A percentile compares a stretch with the other conserved stretches of the same genome.
Conservation (phyloP, 2,329 filamentous ascomycete species). For the Cordyceps militaris region DNA sequence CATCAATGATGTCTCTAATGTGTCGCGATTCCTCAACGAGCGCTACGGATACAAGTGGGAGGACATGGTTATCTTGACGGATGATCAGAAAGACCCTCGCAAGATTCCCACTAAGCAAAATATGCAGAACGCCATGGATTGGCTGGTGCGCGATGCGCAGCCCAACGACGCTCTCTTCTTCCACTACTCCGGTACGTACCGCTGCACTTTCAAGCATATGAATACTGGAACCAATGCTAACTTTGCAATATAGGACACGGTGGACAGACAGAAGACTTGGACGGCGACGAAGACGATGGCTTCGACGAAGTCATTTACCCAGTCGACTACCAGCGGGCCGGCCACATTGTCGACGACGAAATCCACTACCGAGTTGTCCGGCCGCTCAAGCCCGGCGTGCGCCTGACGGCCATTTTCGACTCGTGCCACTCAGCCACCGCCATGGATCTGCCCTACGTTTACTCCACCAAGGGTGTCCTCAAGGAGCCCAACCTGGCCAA, state of each 20-base stretch:
- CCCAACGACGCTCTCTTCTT: constrained; percentile 73
- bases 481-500: constrained; percentile 78
- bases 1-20: constrained; percentile 75
- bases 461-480: constrained; percentile 71
- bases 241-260: constrained; percentile 51
- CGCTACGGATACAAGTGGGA: constrained; percentile 65
- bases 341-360: constrained; percentile 72
- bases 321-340: constrained; percentile 61
- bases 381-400: constrained; percentile 72
- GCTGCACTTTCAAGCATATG: background rate
- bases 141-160: constrained; percentile 63
- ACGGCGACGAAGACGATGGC: constrained; percentile 72
- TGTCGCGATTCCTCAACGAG: constrained; percentile 63
- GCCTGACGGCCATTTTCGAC: constrained; percentile 76
- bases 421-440: constrained; percentile 74
- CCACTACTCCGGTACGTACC: constrained; percentile 57
- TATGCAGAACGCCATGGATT: constrained; percentile 67
- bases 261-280: constrained; percentile 64
- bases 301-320: constrained; percentile 75
- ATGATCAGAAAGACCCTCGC: constrained; percentile 63
- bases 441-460: constrained; percentile 71
- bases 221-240: background rate
- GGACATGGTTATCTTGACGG: constrained; percentile 73
- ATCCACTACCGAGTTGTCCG: constrained; percentile 73
- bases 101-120: constrained; percentile 70